Evolutionary conservation across 2,329 filamentous ascomycete genomes (phyloP), one percentile per base, ranked within the genome.

Genomic region (Thermothelomyces thermophilus): DNA sequence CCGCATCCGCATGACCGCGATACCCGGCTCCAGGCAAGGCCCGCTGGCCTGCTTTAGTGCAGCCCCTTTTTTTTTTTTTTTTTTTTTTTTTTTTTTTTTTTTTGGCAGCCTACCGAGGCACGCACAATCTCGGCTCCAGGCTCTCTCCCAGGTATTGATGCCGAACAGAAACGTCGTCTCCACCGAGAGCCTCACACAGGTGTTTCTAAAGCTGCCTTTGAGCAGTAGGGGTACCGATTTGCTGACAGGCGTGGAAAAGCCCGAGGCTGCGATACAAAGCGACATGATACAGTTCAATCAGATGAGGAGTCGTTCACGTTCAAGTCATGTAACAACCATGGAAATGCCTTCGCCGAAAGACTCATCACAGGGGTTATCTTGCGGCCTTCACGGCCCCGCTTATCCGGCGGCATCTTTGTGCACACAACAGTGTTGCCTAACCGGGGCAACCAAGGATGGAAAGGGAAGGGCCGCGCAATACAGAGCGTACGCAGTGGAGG

Each of bases 351-450:
- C 16, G 20, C 31, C 44, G n/a, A 34, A 46, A 46, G 34, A 37
- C 22, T 46, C 43, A 46, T 46, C 43, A 19, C 33, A 36, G 34
- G 42, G 33, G 22, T 37, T 22, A 10, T 24, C 19, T 35, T 30
- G 43, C 37, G 17, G 2, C 17, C 28, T 13, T 14, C 9, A 30
- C 5, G 35, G 14, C 31, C 45, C 35, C 26, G 26, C 26, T 34
- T 16, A 40, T 20, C 44, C 34, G 35, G 34, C 34, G 35, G 34
- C 34, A 28, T n/a, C 14, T n/a, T 26, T 34, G 26, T 19, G 17
- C 19, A 33, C 36, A 22, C 13, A 33, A 26, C 35, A 16, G 45
- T 41, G 46, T 35, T 46, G 43, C 43, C 43, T 46, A 10, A 14
- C 41, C 19, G 36, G 8, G 30, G 30, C 30, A 31, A 31, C 31